Evolutionary conservation across 306 rosid species (phyloP).

Genomic region (Castanea mollissima): DNA sequence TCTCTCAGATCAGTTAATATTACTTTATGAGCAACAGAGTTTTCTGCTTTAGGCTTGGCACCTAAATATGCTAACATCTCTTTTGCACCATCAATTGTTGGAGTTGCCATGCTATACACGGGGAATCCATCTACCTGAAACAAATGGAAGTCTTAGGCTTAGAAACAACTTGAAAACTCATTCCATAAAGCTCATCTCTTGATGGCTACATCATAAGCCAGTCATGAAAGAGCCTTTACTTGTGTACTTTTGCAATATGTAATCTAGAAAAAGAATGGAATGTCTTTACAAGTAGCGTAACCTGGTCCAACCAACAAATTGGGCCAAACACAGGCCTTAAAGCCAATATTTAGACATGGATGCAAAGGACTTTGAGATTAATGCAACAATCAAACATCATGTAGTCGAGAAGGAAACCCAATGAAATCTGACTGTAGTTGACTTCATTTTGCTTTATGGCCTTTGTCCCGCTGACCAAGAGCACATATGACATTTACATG

Average conservation of each 20-base stretch:
- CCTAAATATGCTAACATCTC: conserved; percentile 70
- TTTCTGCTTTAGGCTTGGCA: conserved; percentile 52
- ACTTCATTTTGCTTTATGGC: neutral
- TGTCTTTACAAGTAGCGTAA: neutral
- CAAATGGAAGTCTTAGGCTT: conserved; percentile 20
- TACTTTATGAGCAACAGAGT: conserved; percentile 52
- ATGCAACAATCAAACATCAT: neutral
- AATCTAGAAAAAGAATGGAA: neutral
- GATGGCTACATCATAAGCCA: conserved; percentile 7
- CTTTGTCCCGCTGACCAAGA: neutral
- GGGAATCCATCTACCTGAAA: conserved; percentile 80
- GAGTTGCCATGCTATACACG: conserved; percentile 93
- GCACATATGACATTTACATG: neutral
- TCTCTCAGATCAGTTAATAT: conserved; percentile 80
- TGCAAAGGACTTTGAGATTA: neutral
- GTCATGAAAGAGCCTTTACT: neutral
- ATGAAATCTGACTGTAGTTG: neutral
- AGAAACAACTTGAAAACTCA: conserved; percentile 3
- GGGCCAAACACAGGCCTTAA: neutral
- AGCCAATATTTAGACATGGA: neutral
- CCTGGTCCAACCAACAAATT: neutral
- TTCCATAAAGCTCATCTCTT: neutral
- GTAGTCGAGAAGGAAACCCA: neutral
- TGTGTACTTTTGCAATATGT: neutral
- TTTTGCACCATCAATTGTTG: conserved; percentile 82